Conservation (phyloP, 2,329 filamentous ascomycete species). For the Stylonectria norvegica region DNA sequence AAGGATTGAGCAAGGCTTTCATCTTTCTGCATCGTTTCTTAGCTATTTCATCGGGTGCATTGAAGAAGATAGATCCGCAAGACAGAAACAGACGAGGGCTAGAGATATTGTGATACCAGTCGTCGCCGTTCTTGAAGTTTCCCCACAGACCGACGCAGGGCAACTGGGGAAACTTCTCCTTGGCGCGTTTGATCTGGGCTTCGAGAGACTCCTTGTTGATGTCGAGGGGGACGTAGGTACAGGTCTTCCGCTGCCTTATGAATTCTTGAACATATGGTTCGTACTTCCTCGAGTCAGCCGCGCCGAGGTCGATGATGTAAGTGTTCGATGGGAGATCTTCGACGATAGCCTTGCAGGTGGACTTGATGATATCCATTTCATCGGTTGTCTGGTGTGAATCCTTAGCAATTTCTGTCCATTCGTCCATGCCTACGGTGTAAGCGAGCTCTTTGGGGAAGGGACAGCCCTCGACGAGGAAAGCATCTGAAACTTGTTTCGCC, state of each 20-base stretch:
- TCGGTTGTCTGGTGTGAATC: constrained; percentile 17
- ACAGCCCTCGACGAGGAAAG: constrained; percentile 9
- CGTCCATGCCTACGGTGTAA: constrained; percentile 18
- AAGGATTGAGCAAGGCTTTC: constrained; percentile 6
- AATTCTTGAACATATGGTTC: constrained; percentile 18
- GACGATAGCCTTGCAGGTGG: constrained; percentile 13
- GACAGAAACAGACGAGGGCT: constrained; percentile 14
- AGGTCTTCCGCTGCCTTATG: constrained; percentile 10
- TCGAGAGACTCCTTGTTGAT: constrained; percentile 7
- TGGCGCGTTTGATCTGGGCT: constrained; percentile 10
- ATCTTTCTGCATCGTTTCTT: constrained; percentile 17
- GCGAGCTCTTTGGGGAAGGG: constrained; percentile 25
- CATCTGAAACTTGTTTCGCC: constrained; percentile 6
- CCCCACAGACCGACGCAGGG: constrained; percentile 19
- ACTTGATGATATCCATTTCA: constrained; percentile 16
- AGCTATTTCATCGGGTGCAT: constrained; percentile 15
- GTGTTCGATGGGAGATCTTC: constrained; percentile 6
- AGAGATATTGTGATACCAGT: constrained; percentile 7
- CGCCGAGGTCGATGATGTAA: constrained; percentile 18
- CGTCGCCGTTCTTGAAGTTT: constrained; percentile 17
- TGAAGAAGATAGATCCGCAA: constrained; percentile 18
- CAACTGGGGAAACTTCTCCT: constrained; percentile 10
- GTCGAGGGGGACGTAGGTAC: constrained; percentile 18
- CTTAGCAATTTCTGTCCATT: constrained; percentile 16
- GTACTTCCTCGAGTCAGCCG: constrained; percentile 20